These are phyloP conservation scores for Mimosa pudica DNA, from an alignment of 306 rosid species.

Conservation along the genomic window DNA sequence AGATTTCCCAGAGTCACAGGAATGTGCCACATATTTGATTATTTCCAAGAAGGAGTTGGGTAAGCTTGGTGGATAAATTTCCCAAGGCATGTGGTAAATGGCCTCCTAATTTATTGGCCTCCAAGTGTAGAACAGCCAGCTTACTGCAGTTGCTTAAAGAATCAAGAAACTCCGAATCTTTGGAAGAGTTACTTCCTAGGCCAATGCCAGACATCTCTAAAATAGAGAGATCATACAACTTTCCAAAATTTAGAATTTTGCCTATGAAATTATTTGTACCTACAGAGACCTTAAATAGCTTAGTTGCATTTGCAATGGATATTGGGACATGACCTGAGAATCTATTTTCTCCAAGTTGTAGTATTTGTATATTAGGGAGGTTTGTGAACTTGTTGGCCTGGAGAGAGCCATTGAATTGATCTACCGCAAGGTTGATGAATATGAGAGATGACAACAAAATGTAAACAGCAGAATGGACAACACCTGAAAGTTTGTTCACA, in stretches of 20 bases:
- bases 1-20: background rate
- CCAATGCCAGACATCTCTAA: accelerated
- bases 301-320: background rate
- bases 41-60: accelerated
- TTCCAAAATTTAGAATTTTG: background rate
- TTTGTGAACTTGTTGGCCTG: background rate
- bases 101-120: background rate
- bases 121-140: accelerated
- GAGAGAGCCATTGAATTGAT: constrained; percentile 24
- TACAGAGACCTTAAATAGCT: accelerated
- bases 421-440: no score
- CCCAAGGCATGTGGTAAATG: background rate
- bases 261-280: background rate
- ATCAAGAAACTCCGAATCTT: background rate
- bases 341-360: background rate
- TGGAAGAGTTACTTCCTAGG: background rate
- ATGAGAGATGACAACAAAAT: background rate
- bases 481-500: background rate
- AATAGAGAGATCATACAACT: background rate
- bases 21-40: background rate
- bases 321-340: background rate
- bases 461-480: background rate
- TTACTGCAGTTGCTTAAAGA: background rate
- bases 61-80: constrained; percentile 2
- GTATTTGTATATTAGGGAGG: background rate